Evolutionary conservation across 139 green algal genomes (phyloP), one percentile per base, ranked within the genome.

Genomic region (Zygnema cylindricum): DNA sequence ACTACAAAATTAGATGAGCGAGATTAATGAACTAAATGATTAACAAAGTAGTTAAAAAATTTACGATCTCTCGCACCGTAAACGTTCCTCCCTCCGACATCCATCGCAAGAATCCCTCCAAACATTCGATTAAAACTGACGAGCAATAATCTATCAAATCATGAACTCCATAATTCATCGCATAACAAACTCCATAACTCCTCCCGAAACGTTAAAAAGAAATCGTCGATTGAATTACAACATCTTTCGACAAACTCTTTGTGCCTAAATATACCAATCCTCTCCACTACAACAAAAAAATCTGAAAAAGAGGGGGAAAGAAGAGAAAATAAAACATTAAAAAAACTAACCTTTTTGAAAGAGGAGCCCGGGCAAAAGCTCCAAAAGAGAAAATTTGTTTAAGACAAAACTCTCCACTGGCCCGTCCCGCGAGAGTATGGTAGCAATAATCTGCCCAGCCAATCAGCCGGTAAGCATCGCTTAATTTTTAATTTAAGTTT

Each of bases 321-420:
- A 30, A 73, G 57, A 30, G 30, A 73, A 30, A 73, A 30, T 25
- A 73, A 30, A 30, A 30, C 30, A 73, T 25, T 25, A 30, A 73
- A 30, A 30, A 73, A 3, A 30, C 23, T 76, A n/a, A 86, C 81
- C 42, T 16, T 11, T 89, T 11, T 16, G 87, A 41, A 30, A 91
- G 86, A 11, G 86, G 86, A 11, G 35, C 16, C 16, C 86, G 16
- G 3, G 86, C 86, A 69, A 69, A 91, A 7, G 86, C 86, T 7
- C 86, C 86, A 23, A 89, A 36, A n/a, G 7, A 2, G 43, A 91
- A 91, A 49, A 91, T 75, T 7, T 91, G 21, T 16, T 84, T 82
- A 21, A 91, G 55, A 33, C 54, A 87, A 33, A 92, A 35, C 86
- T 91, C 86, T 25, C 87, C 86, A 57, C 86, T 92, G 7, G 38